Conservation (phyloP, 352 stramenopile genomes). For the Pythium sp. region DNA sequence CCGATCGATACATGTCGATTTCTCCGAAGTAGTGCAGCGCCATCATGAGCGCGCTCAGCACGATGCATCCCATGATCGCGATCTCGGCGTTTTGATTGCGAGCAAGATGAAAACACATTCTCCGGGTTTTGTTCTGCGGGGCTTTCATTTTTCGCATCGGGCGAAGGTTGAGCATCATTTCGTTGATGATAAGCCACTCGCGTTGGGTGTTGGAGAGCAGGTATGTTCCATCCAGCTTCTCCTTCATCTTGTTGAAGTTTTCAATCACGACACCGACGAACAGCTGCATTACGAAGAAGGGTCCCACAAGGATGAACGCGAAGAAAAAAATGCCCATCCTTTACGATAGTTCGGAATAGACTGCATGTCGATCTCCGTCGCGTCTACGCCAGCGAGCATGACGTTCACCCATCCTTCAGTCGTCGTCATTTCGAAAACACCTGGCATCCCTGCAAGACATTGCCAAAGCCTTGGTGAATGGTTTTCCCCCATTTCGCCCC, state of each 20-base stretch:
- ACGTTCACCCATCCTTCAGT: constrained; percentile 89
- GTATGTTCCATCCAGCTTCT: constrained; percentile 55
- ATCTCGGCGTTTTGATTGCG: constrained; percentile 65
- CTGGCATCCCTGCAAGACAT: constrained; percentile 60
- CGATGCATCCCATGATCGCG: constrained; percentile 78
- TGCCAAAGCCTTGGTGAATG: constrained; percentile 80
- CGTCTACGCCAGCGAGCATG: constrained; percentile 87
- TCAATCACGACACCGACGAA: constrained; percentile 95
- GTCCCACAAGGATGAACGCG: constrained; percentile 86
- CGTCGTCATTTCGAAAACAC: constrained; percentile 92
- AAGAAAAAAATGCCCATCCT: constrained; percentile 83
- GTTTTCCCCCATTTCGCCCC: constrained; percentile 36
- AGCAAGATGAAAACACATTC: constrained; percentile 38
- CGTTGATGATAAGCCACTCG: constrained; percentile 69
- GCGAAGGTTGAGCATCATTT: constrained; percentile 48
- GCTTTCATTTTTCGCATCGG: constrained; percentile 37
- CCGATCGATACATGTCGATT: constrained; percentile 47
- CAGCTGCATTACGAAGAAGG: constrained; percentile 91
- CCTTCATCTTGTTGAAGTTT: constrained; percentile 87
- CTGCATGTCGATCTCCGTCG: constrained; percentile 89
- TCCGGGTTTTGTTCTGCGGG: constrained; percentile 39
- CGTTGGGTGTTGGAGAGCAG: constrained; percentile 74
- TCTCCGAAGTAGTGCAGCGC: constrained; percentile 85
- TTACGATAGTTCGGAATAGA: constrained; percentile 76
- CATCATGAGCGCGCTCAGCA: constrained; percentile 88